Evolutionary conservation across 2,329 filamentous ascomycete genomes (phyloP).

Genomic region (Fusarium sp.): DNA sequence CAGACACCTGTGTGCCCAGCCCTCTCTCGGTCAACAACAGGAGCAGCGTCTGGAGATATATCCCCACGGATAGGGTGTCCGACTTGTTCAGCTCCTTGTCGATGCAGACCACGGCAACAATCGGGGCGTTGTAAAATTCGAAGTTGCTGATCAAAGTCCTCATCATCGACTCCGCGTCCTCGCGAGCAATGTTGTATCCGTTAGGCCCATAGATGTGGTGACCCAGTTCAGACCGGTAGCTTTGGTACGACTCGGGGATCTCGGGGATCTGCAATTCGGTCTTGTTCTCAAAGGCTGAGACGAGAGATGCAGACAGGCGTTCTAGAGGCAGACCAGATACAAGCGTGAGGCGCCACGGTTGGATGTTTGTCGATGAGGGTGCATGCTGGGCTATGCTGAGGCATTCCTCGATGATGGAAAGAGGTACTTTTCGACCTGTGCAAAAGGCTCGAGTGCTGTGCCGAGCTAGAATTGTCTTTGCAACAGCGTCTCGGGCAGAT

Average conservation of each 20-base stretch:
- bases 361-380: conserved; percentile 21
- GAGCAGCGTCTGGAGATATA: conserved; percentile 31
- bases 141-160: conserved; percentile 26
- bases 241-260: conserved; percentile 20
- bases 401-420: not conserved
- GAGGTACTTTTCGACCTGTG: not conserved
- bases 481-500: not conserved
- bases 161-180: conserved; percentile 13
- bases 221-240: conserved; percentile 26
- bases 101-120: conserved; percentile 24
- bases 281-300: not conserved
- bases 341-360: conserved; percentile 18
- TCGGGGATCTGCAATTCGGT: not conserved
- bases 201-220: conserved; percentile 23
- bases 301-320: not conserved
- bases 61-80: conserved; percentile 28
- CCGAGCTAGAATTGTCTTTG: conserved; percentile 1
- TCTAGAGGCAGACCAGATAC: conserved; percentile 8
- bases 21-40: conserved; percentile 23
- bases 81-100: conserved; percentile 1
- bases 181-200: conserved; percentile 24
- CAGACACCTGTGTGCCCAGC: conserved; percentile 20
- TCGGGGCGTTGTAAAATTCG: conserved; percentile 30
- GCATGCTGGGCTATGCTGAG: conserved; percentile 22
- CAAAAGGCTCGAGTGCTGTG: conserved; percentile 22